Evolutionary conservation across 768 basidiomycete species (phyloP).

Genomic region (Suillus sp.): DNA sequence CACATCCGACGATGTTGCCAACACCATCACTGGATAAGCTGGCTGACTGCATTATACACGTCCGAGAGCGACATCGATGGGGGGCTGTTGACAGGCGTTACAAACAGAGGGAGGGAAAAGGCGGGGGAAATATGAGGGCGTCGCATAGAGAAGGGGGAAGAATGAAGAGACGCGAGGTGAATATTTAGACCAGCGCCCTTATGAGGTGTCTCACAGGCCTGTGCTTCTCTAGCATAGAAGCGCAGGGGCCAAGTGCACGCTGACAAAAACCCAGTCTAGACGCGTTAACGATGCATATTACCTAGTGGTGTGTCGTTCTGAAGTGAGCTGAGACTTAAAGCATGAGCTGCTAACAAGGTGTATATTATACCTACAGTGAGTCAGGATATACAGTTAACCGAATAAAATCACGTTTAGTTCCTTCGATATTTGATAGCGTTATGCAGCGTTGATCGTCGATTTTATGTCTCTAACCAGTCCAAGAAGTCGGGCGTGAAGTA

Average conservation of each 20-base stretch:
- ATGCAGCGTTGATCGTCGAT: background rate
- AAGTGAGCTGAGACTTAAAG: background rate
- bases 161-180: background rate
- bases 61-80: background rate
- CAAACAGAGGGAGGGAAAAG: background rate
- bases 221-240: background rate
- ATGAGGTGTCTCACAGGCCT: background rate
- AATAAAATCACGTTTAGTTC: background rate
- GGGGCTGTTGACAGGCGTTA: background rate
- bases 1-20: background rate
- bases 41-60: background rate
- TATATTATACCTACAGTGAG: background rate
- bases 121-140: background rate
- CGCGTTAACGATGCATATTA: background rate
- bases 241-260: background rate
- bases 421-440: background rate
- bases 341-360: background rate
- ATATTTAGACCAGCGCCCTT: background rate
- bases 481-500: conserved; percentile 98
- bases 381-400: background rate
- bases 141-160: background rate
- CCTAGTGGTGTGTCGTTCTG: background rate
- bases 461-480: conserved; percentile 59
- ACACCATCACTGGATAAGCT: background rate
- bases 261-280: background rate